Base-by-base conservation (phyloP, 176 grass and related monocot species). In the barley (Hordeum vulgare) region DNA sequence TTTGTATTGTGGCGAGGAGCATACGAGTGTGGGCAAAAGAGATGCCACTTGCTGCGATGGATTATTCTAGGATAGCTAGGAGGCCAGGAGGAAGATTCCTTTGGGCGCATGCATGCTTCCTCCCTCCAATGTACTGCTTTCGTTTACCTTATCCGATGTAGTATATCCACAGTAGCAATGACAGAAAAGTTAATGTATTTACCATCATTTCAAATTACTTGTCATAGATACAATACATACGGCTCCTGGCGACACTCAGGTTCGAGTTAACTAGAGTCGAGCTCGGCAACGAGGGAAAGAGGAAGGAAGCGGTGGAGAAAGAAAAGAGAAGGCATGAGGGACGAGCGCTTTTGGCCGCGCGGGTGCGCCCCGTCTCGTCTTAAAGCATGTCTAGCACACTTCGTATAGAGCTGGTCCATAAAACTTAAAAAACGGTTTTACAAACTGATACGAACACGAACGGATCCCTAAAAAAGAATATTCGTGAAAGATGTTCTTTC, bases 41-140 rank as follows among this genome's bases (percentile, higher is more conserved):
- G 57, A 78, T 28, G 35, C 57, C 23, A 62, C 17, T 13, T 45
- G 9, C 4, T 11, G 23, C 4, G 23, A 41, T 34, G 72, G 47
- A 56, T 49, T 17, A 37, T 31, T 23, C 4, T 61, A 66, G 11
- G 5, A 7, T 10, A 41, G 36, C 24, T 11, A 26, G 24, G 49
- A 74, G 54, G 41, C 63, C 12, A 8, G 34, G 74, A 79, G 57
- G 86, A 84, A 74, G 21, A 66, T 88, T 88, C 86, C 59, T 17
- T 6, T 17, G 62, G 26, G 9, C 6, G 24, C 44, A 40, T 66
- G 68, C 31, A 23, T 40, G 76, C 79, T 82, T 77, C 31, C 47
- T 51, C 6, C 86, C 74, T 12, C 56, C 80, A 83, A 88, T 64
- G 74, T 71, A 53, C 73, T 56, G 7, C 8, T 29, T 51, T 9